Conservation (phyloP, 2,329 filamentous ascomycete species). For the Botrytis squamosa region DNA sequence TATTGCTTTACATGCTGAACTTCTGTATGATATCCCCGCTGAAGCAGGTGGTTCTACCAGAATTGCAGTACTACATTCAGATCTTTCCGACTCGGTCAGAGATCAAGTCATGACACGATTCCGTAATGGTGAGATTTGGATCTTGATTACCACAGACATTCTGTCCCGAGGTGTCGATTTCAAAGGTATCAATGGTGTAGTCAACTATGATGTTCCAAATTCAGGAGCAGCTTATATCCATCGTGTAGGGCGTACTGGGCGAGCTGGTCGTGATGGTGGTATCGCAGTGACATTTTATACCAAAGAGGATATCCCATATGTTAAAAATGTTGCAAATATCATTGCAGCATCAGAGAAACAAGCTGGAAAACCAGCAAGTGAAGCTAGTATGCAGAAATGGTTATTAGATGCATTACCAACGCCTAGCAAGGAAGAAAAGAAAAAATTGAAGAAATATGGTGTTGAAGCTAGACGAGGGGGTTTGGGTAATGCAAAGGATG, state of each 20-base stretch:
- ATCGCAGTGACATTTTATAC: constrained; percentile 94
- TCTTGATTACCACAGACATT: constrained; percentile 93
- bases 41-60: constrained; percentile 81
- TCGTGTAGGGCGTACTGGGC: constrained; percentile 84
- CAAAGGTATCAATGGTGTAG: constrained; percentile 88
- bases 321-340: constrained; percentile 91
- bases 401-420: constrained; percentile 82
- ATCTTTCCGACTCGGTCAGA: constrained; percentile 73
- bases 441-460: constrained; percentile 77
- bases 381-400: constrained; percentile 74
- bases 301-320: constrained; percentile 85
- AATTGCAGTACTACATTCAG: constrained; percentile 87
- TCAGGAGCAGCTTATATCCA: constrained; percentile 89
- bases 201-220: constrained; percentile 97
- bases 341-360: constrained; percentile 81
- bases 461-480: constrained; percentile 65
- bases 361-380: constrained; percentile 49
- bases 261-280: constrained; percentile 83
- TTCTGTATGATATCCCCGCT: constrained; percentile 90
- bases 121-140: constrained; percentile 89
- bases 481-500: constrained; percentile 43
- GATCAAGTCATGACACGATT: constrained; percentile 85
- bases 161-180: constrained; percentile 93
- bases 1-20: constrained; percentile 80
- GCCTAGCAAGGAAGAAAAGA: constrained; percentile 78